phyloP scores from a whole-genome alignment of 2,329 filamentous ascomycete genomes.

The Colletotrichum tabaci region DNA sequence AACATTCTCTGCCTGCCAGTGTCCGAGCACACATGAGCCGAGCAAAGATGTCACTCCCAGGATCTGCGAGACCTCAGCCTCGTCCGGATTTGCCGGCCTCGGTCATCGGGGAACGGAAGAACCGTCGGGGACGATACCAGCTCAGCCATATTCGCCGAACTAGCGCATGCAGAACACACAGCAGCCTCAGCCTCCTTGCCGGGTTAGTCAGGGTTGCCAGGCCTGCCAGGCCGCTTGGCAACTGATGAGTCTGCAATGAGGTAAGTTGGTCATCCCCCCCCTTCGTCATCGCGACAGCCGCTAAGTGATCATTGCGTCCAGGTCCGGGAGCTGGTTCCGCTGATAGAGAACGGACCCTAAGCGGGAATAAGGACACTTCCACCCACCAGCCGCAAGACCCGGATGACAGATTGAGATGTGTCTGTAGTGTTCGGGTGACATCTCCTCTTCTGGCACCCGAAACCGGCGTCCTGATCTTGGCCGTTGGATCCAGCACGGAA shows the following conservation, averaged over 20 bases:
- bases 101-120: constrained; percentile 1
- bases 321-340: constrained; percentile 15
- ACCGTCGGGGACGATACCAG: constrained; percentile 10
- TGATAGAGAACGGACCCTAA: constrained; percentile 14
- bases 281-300: constrained; percentile 17
- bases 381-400: background rate
- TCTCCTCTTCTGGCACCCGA: constrained; percentile 26
- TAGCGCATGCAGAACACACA: constrained; percentile 9
- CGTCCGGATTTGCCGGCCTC: constrained; percentile 17
- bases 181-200: constrained; percentile 6
- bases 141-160: constrained; percentile 21
- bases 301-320: constrained; percentile 20
- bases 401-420: constrained; percentile 13
- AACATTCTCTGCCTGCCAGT: background rate
- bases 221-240: background rate
- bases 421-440: background rate
- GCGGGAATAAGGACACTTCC: constrained; percentile 15
- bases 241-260: background rate
- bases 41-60: background rate
- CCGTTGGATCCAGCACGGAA: background rate
- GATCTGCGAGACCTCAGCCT: constrained; percentile 24
- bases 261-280: background rate
- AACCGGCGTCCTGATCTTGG: constrained; percentile 8
- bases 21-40: constrained; percentile 7
- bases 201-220: too few species aligned